Evolutionary conservation across 495 filamentous ascomycete genomes (phyloP), one percentile per base, ranked within the genome.

Genomic region (Penicillium odoratum): DNA sequence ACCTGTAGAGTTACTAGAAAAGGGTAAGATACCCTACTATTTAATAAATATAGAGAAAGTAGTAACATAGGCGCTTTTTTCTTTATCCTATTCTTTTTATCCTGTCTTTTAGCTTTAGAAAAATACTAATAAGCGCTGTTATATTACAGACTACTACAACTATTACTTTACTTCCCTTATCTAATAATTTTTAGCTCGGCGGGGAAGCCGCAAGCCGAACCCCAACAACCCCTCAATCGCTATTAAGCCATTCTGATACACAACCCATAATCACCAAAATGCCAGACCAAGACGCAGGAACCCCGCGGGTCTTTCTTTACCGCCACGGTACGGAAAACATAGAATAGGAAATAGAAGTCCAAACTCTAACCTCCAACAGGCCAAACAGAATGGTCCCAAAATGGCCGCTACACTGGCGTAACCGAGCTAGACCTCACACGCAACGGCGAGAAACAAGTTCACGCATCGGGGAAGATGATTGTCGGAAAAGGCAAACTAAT

Each of bases 311-410:
- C 34, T 77, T 67, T 53, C 60, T 77, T 51, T 69, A 65, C 55
- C 71, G 73, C 29, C 73, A 77, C 47, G 74, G 74, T 73, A 68
- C 13, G 62, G 2, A 3, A 16, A 38, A 13, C 10, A 7, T 8
- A n/a, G 4, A 15, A 5, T 21, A 38, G 18, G 5, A 42, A 30
- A n/a, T 13, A 33, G 1, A 0, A 18, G 26, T 40, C n/a, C 62
- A 56, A 42, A 56, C 44, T 18, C 38, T 7, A 38, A n/a, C 18
- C 31, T 15, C 11, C n/a, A 21, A 9, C 52, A 79, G 76, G 86
- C 62, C 89, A 97, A 69, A 97, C 92, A 3, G 88, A 92, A 73
- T 97, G 92, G 92, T 90, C 90, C 3, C 80, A 92, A 55, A 89
- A 85, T 63, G 92, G 91, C 59, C 86, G 86, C 8, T 92, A 93